Base-by-base conservation (phyloP, 106 monocot species). In the Dioscorea alata region DNA sequence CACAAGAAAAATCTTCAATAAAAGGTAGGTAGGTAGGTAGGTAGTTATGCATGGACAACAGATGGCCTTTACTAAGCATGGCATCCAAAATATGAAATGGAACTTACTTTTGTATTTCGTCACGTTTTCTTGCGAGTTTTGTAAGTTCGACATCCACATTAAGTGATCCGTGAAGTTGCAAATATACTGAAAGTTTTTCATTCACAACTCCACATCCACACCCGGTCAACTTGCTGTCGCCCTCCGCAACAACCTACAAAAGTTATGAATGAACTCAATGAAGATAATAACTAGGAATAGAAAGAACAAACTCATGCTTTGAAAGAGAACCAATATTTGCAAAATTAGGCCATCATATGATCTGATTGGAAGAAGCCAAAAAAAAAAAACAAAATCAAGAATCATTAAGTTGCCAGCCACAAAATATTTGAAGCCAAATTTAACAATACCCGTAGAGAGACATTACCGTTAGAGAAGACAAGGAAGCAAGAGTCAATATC, bases 391-490 rank as follows among this genome's bases (percentile, higher is more conserved):
- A 42, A 42, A 42, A 42, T 42, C 42, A 42, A 8, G 42, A 42
- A 42, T 42, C 42, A 23, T 25, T 24, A 15, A 54, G 19, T 54
- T 54, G 15, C 54, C 54, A 54, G 13, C 12, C 4, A 54, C 15
- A 18, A 54, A 34, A 1, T 42, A 42, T 42, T 42, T 8, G 0
- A 2, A 56, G 13, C 54, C 19, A 18, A 8, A 54, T 19, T 18
- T 54, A 54, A 19, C 0, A 18, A 16, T 54, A 6, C 7, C 33
- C 2, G 17, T 25, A 18, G 8, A 13, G 32, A 9, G 23, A 59
- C 12, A 13, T 49, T 83, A 99, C 97, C 92, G 92, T 81, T 25
- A 99, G 57, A 57, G 85, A 87, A 60, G 89, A 89, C 35, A 99
- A 51, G 57, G 85, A 78, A 71, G 87, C 85, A 75, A 99, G 93